Conservation (phyloP, 2,329 filamentous ascomycete genomes). For the Clarireedia paspali region DNA sequence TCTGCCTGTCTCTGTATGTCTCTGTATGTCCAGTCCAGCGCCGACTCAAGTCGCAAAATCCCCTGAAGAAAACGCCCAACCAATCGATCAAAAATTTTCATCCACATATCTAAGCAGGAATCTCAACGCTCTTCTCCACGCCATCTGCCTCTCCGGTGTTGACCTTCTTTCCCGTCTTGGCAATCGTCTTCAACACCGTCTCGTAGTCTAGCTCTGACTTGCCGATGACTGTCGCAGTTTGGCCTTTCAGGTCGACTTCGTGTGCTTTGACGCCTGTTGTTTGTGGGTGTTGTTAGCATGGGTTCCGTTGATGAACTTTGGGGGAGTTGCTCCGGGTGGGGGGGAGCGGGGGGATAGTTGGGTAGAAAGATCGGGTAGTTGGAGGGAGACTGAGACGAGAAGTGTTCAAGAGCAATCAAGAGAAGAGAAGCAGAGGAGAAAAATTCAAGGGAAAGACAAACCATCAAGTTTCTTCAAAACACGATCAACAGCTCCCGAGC, state of each 20-base stretch:
- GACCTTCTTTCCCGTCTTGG: constrained; percentile 92
- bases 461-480: constrained; percentile 89
- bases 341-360: neutral
- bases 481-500: constrained; percentile 87
- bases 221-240: constrained; percentile 72
- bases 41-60: too few species aligned
- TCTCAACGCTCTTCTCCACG: constrained; percentile 42
- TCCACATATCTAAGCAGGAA: constrained; percentile 10
- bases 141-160: constrained; percentile 70
- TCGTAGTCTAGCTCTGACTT: constrained; percentile 65
- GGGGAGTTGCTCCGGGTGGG: neutral
- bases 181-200: constrained; percentile 77
- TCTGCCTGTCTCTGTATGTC: too few species aligned
- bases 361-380: neutral
- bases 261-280: constrained; percentile 71
- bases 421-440: neutral
- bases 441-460: constrained; percentile 34
- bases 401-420: neutral
- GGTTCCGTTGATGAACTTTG: neutral
- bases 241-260: constrained; percentile 79
- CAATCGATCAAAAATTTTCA: neutral
- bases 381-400: neutral
- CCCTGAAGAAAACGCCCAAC: too few species aligned
- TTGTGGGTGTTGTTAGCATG: neutral
- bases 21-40: too few species aligned